A percentile compares a stretch with the other conserved stretches of the same genome.
Evolutionary conservation across 2,329 filamentous ascomycete genomes (phyloP).

Genomic region (Botrytis paeoniae): DNA sequence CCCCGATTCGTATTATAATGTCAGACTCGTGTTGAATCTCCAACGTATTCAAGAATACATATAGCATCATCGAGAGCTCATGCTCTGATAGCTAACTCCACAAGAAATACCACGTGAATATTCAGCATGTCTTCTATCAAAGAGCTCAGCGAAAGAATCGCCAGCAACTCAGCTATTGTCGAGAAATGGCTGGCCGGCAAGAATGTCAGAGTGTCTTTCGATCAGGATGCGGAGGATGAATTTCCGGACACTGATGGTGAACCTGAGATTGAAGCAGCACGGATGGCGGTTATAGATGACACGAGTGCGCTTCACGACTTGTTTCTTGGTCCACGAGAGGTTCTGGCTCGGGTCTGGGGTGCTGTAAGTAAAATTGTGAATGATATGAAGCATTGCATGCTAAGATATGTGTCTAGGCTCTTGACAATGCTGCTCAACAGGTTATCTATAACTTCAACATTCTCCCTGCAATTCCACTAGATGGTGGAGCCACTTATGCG

Average conservation of each 20-base stretch:
- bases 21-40: background rate
- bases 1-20: background rate
- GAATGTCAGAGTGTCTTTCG: slow-evolving; percentile 3
- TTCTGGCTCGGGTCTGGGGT: slow-evolving; percentile 4
- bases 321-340: slow-evolving; percentile 2
- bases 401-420: background rate
- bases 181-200: background rate
- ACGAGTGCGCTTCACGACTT: slow-evolving; percentile 7
- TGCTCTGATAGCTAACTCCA: background rate
- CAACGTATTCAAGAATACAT: background rate
- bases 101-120: background rate
- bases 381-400: background rate
- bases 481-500: slow-evolving; percentile 4
- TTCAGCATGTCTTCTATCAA: slow-evolving; percentile 5
- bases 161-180: background rate
- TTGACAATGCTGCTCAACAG: slow-evolving; percentile 8
- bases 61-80: background rate
- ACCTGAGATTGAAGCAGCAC: background rate
- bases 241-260: background rate
- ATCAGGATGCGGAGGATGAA: background rate
- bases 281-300: background rate
- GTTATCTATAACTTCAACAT: slow-evolving; percentile 13
- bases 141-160: slow-evolving; percentile 13
- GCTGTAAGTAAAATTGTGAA: slow-evolving; percentile 2
- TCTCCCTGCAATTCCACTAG: slow-evolving; percentile 5